Percentiles rank a stretch among this genome's conserved stretches.
Conservation (phyloP, 768 basidiomycete species). For the Termitomyces bulborhizus region DNA sequence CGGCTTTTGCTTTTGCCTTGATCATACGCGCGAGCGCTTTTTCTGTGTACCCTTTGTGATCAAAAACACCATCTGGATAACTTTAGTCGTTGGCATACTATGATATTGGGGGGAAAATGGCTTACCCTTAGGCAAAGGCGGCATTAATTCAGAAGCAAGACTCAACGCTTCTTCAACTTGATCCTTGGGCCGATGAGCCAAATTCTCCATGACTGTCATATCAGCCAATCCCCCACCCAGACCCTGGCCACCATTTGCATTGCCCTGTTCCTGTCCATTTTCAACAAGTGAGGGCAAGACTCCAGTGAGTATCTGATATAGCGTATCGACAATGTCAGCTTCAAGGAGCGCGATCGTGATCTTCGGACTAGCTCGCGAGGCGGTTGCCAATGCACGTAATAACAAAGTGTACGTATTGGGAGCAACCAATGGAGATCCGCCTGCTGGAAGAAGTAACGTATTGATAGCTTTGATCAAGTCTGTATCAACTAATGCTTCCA, state of each 20-base stretch:
- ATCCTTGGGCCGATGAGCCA: slow-evolving; percentile 94
- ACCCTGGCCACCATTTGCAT: slow-evolving; percentile 61
- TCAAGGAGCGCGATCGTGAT: slow-evolving; percentile 84
- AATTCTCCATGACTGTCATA: slow-evolving; percentile 97
- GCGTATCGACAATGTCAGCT: slow-evolving; percentile 85
- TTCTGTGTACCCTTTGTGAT: slow-evolving; percentile 85
- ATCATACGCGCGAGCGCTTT: slow-evolving; percentile 71
- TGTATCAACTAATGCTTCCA: slow-evolving; percentile 80
- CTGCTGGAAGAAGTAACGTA: slow-evolving; percentile 77
- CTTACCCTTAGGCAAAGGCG: slow-evolving; percentile 86
- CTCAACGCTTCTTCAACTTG: slow-evolving; percentile 93
- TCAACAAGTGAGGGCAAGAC: slow-evolving; percentile 69
- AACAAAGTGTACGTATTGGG: slow-evolving; percentile 85
- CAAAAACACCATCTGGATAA: slow-evolving; percentile 84
- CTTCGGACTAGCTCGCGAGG: slow-evolving; percentile 82
- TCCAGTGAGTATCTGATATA: slow-evolving; percentile 94
- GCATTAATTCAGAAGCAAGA: slow-evolving; percentile 86
- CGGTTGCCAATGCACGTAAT: slow-evolving; percentile 81
- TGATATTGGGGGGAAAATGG: background rate
- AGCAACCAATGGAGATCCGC: slow-evolving; percentile 80
- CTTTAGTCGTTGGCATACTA: background rate
- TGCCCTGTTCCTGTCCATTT: slow-evolving; percentile 54
- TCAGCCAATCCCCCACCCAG: slow-evolving; percentile 87
- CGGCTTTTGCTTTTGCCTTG: slow-evolving; percentile 80
- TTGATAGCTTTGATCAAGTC: slow-evolving; percentile 81